Conservation (phyloP, 192 early-diverging fungal genomes). For the Gryganskiella cystojenkinii region DNA sequence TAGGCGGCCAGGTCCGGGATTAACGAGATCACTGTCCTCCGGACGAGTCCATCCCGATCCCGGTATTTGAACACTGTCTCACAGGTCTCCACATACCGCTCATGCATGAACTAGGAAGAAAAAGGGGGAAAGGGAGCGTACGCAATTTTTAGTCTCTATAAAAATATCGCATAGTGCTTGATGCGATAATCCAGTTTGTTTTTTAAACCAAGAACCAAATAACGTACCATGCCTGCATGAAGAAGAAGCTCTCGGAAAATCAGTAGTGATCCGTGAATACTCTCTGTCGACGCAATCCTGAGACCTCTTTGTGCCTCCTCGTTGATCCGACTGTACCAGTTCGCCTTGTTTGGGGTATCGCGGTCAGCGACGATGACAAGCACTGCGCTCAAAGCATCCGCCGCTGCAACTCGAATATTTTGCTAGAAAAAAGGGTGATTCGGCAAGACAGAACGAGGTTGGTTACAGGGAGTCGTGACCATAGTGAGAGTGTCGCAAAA, state of each 20-base stretch:
- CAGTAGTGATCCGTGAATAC: conserved; percentile 88
- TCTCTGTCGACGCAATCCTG: conserved; percentile 74
- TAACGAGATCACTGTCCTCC: conserved; percentile 83
- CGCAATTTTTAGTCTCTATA: too few relatives aligned
- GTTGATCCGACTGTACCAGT: conserved; percentile 82
- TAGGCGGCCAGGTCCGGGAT: conserved; percentile 88
- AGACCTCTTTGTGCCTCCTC: conserved; percentile 86
- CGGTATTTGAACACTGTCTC: conserved; percentile 82
- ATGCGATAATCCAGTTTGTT: neutral
- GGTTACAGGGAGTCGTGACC: too few relatives aligned
- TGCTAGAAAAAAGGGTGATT: conserved; percentile 10
- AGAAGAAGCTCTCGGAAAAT: conserved; percentile 82
- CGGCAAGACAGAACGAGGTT: neutral
- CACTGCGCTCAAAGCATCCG: conserved; percentile 82
- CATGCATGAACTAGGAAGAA: conserved; percentile 81
- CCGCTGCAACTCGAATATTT: conserved; percentile 83
- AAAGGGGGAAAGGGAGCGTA: neutral
- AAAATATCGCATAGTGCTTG: neutral
- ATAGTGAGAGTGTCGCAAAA: too few relatives aligned
- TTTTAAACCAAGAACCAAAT: neutral
- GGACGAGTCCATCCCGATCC: conserved; percentile 83
- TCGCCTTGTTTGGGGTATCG: conserved; percentile 68
- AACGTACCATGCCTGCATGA: conserved; percentile 81
- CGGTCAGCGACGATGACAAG: conserved; percentile 83
- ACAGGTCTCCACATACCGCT: conserved; percentile 78